Base-by-base conservation (phyloP, 2,329 filamentous ascomycete genomes). In the Botryotinia globosa region DNA sequence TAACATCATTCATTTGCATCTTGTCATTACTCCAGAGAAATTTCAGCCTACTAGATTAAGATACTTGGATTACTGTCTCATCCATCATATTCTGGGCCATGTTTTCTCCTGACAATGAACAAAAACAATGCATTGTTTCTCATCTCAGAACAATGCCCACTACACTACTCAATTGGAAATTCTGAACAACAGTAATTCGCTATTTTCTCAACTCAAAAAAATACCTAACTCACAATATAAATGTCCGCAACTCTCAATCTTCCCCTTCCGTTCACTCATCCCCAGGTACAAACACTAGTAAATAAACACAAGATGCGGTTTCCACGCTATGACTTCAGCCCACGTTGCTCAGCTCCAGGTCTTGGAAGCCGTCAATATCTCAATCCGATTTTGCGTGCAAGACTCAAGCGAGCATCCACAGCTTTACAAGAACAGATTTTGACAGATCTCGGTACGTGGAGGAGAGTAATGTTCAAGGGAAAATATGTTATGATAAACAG, bases 41-140 rank as follows among this genome's bases (percentile, higher is more conserved):
- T 25, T 37, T 1, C 37, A 14, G 32, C 3, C 14, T 0, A 25
- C 1, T n/a, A 9, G 3, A 16, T 16, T n/a, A 4, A 5, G 3
- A 39, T 61, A 9, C 2, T 61, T n/a, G 12, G 18, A 0, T 56
- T 32, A 9, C 12, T 6, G 7, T 54, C 9, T 18, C n/a, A 3
- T 54, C 1, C 14, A 18, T 1, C 3, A 29, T 18, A 29, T 32
- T 18, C 1, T 56, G 14, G n/a, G n/a, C 3, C 9, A 6, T 18
- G 8, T 1, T 56, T 16, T 29, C 51, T 56, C n/a, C 4, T 56
- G 51, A 56, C 12, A 8, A 14, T 7, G 7, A 29, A 29, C n/a
- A 8, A 29, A 6, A 56, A 56, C 14, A 54, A 56, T 8, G 6
- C n/a, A 18, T 56, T 56, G 5, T 29, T 56, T 56, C n/a, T 34